Base-by-base conservation (phyloP, 2,329 filamentous ascomycete species). In the Boeremia exigua region DNA sequence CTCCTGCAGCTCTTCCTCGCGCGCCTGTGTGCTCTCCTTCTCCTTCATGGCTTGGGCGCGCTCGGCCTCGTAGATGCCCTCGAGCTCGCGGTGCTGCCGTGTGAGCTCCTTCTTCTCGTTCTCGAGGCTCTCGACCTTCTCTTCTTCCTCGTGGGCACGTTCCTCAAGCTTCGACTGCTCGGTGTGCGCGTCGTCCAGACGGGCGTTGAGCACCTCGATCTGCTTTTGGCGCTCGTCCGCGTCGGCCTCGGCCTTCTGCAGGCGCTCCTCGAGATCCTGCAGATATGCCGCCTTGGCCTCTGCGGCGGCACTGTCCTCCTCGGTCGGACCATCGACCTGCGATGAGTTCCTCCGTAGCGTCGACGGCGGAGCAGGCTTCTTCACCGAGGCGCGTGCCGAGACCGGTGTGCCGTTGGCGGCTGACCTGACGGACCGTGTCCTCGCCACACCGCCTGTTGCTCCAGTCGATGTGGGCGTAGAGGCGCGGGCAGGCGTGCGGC, bases 121-220 rank as follows among this genome's bases (percentile, higher is more conserved):
- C 70, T 88, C 87, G 49, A 98, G 81, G 7, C 84, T 81, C 75
- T 96, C 92, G 55, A 94, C 85, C 70, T 88, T 87, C 75, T 94
- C 91, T 59, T 95, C 92, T 69, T 86, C 88, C 76, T 96, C 93
- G 73, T 97, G 93, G 40, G 90, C 82, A 61, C 86, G 87, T 74
- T 98, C 94, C 75, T 99, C 95, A 32, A 97, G 80, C 77, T 90
- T 91, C 48, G 86, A 86, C 69, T 96, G 93, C 74, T 97, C 92
- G 64, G 86, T 85, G 54, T 89, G 78, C 40, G 92, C 86, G 65
- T 98, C 94, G 71, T 98, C 92, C 7, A 98, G 83, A 66, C 91
- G 87, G 62, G 89, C 84, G 77, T 96, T 92, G 62, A 98, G 79
- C 40, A 96, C 88, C 56, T 95, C 90, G 50, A 88, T 81, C 78